Evolutionary conservation across 495 filamentous ascomycete genomes (phyloP), one percentile per base, ranked within the genome.

Genomic region (Daldinia bambusicola): DNA sequence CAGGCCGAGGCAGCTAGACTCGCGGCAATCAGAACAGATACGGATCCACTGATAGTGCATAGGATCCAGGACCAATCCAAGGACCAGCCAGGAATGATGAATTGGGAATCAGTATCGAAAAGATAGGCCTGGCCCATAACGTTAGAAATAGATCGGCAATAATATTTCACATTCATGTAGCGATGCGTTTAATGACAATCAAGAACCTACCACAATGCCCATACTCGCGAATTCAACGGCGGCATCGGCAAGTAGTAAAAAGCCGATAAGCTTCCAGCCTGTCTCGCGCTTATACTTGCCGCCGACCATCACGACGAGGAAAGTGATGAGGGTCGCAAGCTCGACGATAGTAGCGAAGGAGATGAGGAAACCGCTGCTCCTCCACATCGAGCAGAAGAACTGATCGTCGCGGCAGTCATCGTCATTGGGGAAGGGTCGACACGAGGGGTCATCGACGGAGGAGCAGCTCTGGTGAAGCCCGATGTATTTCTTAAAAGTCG

Each of bases 371-470:
- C 91, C 93, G 61, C 93, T 88, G 45, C 89, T 90, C 36, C 92
- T 87, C 95, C 95, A 98, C 87, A 96, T 91, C 67, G 88, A 90
- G 81, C 95, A 97, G 84, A 98, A 97, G 79, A 89, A 88, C 32
- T 89, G 86, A 74, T 92, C 86, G 53, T 84, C 82, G 72, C 87
- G 89, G 68, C 88, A 85, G 81, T 90, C 93, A 80, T 92, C 91
- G 53, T 87, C 84, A 66, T 84, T 80, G 83, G 84, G 81, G 86
- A 92, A 87, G 77, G 75, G 78, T 6, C 74, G 58, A 66, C 85
- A 89, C 4, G 58, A 32, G 9, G 75, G 66, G 18, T 70, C 67
- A 40, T 73, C 72, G 38, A 81, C 69, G 31, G 82, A 85, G 48
- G 85, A 92, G 80, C 95, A 98, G 70, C 89, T 89, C 31, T 84